Evolutionary conservation across 768 basidiomycete genomes (phyloP), one percentile per base, ranked within the genome.

Genomic region (Tricholomella constricta): DNA sequence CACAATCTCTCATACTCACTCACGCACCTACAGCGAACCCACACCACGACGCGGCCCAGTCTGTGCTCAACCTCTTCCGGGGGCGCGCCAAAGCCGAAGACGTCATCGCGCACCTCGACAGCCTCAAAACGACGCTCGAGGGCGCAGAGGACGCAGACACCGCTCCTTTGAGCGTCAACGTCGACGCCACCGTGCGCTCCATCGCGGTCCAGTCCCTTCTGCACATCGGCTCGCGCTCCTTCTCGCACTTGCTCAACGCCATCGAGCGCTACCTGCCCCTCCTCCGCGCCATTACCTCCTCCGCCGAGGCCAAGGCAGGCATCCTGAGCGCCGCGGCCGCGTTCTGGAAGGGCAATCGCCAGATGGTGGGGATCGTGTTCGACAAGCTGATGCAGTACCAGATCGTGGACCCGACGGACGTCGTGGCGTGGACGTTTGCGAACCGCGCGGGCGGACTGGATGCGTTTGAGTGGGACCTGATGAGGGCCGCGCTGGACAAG

Each of bases 381-480:
- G 97, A 98, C 77, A 99, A 99, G 73, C 75, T 98, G 48, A 90
- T 98, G 85, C 96, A 98, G 66, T 99, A 99, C 71, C 94, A 97
- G 66, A 91, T 98, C 51, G 88, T 98, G 35, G 94, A 98, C 61
- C 93, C 95, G 0, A 84, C 85, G 14, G 95, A 99, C 59, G 88
- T 98, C 8, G 87, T 97, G 48, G 75, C 74, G 3, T 96, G 91
- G 89, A 83, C 88, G 15, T 96, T 98, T 69, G 65, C 73, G 45
- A 79, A 83, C 54, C 76, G 78, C 11, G 72, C 67, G 8, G 66
- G 65, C 6, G 54, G 57, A 20, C 32, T 62, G 35, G 79, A 76
- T 45, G 76, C 84, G 38, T 84, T 86, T 57, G 86, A 93, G 66
- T 98, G 94, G 95, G 89, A 93, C 63, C 63, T 94, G 60, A 69